These are phyloP conservation scores for Pseudonitzschia multistriata DNA, from an alignment of 108 stramenopile genomes.

Conservation along the genomic window DNA sequence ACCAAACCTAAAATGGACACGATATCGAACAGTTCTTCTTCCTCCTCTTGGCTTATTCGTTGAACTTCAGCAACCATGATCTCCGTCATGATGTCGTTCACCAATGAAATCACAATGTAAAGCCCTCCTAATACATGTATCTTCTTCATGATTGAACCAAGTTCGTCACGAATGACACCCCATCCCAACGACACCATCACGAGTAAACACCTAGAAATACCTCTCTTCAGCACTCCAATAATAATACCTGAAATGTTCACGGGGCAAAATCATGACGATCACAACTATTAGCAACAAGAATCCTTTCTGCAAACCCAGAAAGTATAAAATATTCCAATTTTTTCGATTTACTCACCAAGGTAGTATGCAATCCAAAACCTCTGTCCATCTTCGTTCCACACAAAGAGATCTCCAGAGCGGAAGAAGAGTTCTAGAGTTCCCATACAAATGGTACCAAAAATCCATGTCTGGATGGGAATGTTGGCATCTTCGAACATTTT, in stretches of 20 bases:
- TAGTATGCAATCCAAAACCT: slow-evolving; percentile 69
- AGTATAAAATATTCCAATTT: neutral
- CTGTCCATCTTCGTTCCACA: slow-evolving; percentile 83
- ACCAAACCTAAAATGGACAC: slow-evolving; percentile 69
- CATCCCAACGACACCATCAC: slow-evolving; percentile 84
- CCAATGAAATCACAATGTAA: slow-evolving; percentile 56
- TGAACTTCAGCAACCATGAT: slow-evolving; percentile 71
- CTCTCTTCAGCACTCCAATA: slow-evolving; percentile 71
- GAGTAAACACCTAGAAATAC: slow-evolving; percentile 71
- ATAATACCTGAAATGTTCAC: slow-evolving; percentile 43
- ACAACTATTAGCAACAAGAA: neutral
- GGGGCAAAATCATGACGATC: neutral
- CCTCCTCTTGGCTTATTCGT: slow-evolving; percentile 55
- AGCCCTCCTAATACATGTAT: slow-evolving; percentile 58
- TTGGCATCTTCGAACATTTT: slow-evolving; percentile 57
- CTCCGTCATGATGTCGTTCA: slow-evolving; percentile 69
- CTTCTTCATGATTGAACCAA: slow-evolving; percentile 65
- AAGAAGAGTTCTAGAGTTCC: slow-evolving; percentile 74
- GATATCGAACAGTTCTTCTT: slow-evolving; percentile 70
- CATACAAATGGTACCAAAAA: slow-evolving; percentile 67
- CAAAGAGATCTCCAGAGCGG: slow-evolving; percentile 69
- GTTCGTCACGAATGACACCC: slow-evolving; percentile 80
- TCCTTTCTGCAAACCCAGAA: neutral
- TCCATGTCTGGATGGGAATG: slow-evolving; percentile 85
- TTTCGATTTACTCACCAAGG: slow-evolving; percentile 37